Evolutionary conservation across 495 filamentous ascomycete species (phyloP), one percentile per base, ranked within the genome.

Genomic region (Penicillium ucsense): DNA sequence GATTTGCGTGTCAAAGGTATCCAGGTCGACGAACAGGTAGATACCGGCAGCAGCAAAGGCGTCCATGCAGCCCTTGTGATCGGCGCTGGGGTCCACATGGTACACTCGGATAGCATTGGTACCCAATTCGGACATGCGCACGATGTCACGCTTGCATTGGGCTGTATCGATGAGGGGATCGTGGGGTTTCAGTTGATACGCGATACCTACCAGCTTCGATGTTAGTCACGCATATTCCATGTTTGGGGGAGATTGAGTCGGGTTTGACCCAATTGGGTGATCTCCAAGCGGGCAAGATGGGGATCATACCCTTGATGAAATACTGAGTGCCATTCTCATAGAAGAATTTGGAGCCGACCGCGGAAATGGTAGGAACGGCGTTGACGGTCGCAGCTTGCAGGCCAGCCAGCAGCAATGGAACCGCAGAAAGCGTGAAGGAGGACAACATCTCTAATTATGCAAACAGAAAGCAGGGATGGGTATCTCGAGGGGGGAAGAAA

Each of bases 91-190:
- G 54, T 91, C 84, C 45, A 94, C 89, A 59, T 94, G 89, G 65
- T 95, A 95, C 38, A 94, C 85, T 38, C 89, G 86, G 57, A 95
- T 90, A 12, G 84, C 72, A 61, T 95, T 95, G 63, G 86, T 75
- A 47, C 87, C 87, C 40, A 95, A 64, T 34, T 80, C 78, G 57
- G 86, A 68, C 89, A 95, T 95, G 45, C 87, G 75, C 11, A 66
- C 63, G 36, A 84, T 82, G 70, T 95, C 89, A 40, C 81, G 81
- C 52, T 74, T 65, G 70, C 89, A 95, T 75, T 95, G 89, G 34
- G 73, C 74, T 35, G 74, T 75, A 60, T 92, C 75, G 48, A 84
- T 63, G 53, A 95, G 75, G 12, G 89, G 89, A 60, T 95, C 89
- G 11, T 81, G 72, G 53, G 75, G 69, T 9, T 71, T 75, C 36